phyloP scores from a whole-genome alignment of 176 grass and related monocot genomes.

The Aegilops umbellulata region DNA sequence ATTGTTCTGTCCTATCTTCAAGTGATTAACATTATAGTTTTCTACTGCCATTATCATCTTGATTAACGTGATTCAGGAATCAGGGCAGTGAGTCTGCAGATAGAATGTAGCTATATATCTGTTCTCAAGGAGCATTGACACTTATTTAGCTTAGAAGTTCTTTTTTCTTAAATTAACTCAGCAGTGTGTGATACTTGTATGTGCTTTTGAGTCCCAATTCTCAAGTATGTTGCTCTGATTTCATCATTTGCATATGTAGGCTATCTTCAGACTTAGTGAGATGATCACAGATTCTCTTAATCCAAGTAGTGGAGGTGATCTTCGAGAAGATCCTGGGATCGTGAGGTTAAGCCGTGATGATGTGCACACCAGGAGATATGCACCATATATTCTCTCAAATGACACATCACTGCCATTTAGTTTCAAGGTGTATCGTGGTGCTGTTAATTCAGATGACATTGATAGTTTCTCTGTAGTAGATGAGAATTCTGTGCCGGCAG shows the following conservation, averaged over 20 bases:
- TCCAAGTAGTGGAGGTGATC: conserved; percentile 47
- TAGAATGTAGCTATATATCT: conserved; percentile 6
- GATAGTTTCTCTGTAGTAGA: conserved; percentile 61
- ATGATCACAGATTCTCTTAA: conserved; percentile 79
- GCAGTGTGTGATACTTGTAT: not conserved
- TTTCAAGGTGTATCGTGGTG: conserved; percentile 80
- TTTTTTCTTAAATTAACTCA: not conserved
- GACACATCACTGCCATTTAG: conserved; percentile 80
- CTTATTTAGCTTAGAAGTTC: not conserved
- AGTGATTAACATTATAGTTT: conserved; percentile 1
- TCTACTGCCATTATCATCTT: not conserved
- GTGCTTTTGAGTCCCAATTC: conserved; percentile 16
- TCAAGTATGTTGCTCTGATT: conserved; percentile 25
- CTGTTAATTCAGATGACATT: conserved; percentile 76
- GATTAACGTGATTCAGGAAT: conserved; percentile 13
- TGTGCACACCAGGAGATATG: conserved; percentile 83
- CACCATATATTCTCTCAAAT: conserved; percentile 89
- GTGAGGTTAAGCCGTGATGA: conserved; percentile 62
- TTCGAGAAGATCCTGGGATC: conserved; percentile 52
- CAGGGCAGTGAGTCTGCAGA: conserved; percentile 9
- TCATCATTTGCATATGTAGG: conserved; percentile 53
- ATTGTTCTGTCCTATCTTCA: not conserved
- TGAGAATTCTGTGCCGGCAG: conserved; percentile 73
- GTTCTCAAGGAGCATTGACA: conserved; percentile 26
- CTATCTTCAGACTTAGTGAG: conserved; percentile 77